Evolutionary conservation across 1,139 yeast species (phyloP).

Genomic region (Nadsonia starkeyi-henricii): DNA sequence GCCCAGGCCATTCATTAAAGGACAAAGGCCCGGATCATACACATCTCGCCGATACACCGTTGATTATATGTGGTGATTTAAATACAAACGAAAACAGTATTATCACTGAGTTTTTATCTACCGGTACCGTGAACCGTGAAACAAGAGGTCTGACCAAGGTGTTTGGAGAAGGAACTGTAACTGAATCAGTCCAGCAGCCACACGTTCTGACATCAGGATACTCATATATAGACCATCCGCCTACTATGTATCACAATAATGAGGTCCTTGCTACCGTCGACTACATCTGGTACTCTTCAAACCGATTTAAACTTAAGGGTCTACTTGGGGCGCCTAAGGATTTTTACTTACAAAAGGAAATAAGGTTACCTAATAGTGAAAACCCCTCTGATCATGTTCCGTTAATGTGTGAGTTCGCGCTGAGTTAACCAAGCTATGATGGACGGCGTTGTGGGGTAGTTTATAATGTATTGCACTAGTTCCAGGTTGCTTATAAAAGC

Average conservation of each 20-base stretch:
- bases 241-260: slow-evolving; percentile 86
- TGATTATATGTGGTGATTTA: slow-evolving; percentile 88
- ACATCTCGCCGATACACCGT: slow-evolving; percentile 26
- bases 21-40: not conserved
- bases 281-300: slow-evolving; percentile 86
- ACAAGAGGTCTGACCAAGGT: slow-evolving; percentile 73
- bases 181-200: slow-evolving; percentile 72
- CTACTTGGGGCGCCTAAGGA: slow-evolving; percentile 73
- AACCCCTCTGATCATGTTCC: slow-evolving; percentile 94
- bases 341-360: slow-evolving; percentile 57
- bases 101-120: slow-evolving; percentile 76
- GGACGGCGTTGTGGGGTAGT: too few species aligned
- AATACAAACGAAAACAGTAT: slow-evolving; percentile 82
- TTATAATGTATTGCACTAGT: too few species aligned
- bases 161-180: slow-evolving; percentile 73
- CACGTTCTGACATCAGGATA: slow-evolving; percentile 80
- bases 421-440: too few species aligned
- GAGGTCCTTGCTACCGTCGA: slow-evolving; percentile 80
- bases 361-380: slow-evolving; percentile 89
- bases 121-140: slow-evolving; percentile 58
- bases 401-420: slow-evolving; percentile 47
- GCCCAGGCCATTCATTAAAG: too few species aligned
- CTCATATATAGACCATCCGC: slow-evolving; percentile 72
- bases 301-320: slow-evolving; percentile 71
- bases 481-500: too few species aligned